Conservation (phyloP, 805 yeast species). For the Citeromyces nyonsensis region DNA sequence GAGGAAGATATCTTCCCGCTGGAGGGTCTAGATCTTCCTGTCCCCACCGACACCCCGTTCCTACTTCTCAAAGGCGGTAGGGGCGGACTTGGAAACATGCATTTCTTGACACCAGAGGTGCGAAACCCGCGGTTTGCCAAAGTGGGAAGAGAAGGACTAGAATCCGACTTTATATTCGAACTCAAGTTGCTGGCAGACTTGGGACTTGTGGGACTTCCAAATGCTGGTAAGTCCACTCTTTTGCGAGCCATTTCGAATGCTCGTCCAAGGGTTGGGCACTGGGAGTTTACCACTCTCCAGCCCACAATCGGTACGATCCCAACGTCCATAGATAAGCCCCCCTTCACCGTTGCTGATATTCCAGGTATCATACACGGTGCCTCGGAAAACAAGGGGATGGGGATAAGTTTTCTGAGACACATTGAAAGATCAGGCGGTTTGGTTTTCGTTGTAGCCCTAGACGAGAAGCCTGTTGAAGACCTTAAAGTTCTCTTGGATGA, state of each 20-base stretch:
- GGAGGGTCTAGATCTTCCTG: slow-evolving; percentile 60
- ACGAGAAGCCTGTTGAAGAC: slow-evolving; percentile 50
- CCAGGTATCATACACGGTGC: slow-evolving; percentile 95
- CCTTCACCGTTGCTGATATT: slow-evolving; percentile 91
- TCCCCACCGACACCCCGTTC: slow-evolving; percentile 50
- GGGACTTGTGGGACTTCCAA: slow-evolving; percentile 90
- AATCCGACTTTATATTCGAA: slow-evolving; percentile 61
- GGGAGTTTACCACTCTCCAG: slow-evolving; percentile 90
- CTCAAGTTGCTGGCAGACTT: slow-evolving; percentile 81
- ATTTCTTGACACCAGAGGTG: slow-evolving; percentile 68
- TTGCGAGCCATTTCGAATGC: slow-evolving; percentile 81
- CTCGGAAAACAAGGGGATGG: slow-evolving; percentile 75
- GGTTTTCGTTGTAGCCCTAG: slow-evolving; percentile 70
- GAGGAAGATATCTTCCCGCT: slow-evolving; percentile 59
- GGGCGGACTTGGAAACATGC: slow-evolving; percentile 96
- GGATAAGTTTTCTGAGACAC: slow-evolving; percentile 82
- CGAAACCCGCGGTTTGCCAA: slow-evolving; percentile 87
- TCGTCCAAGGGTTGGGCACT: slow-evolving; percentile 82
- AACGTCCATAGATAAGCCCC: slow-evolving; percentile 42
- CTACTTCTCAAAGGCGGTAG: slow-evolving; percentile 69
- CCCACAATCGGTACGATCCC: slow-evolving; percentile 87
- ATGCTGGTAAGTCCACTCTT: slow-evolving; percentile 91
- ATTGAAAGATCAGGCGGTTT: slow-evolving; percentile 84
- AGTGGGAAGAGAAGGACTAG: slow-evolving; percentile 57
- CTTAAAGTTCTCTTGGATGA: slow-evolving; percentile 49